Base-by-base conservation (phyloP, 75 land plant species). In the Gnetum montanum region DNA sequence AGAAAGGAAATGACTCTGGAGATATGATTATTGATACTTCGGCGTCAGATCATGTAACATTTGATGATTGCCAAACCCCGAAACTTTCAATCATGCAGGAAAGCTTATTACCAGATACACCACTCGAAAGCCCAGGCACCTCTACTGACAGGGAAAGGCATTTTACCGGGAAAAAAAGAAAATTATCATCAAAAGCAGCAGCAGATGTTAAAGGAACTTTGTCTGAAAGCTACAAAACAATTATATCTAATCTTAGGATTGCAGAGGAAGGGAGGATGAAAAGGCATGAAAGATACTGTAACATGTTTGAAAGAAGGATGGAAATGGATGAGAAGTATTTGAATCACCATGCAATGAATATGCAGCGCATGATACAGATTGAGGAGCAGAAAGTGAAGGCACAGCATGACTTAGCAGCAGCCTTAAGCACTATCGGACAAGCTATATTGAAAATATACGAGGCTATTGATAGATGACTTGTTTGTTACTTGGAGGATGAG, bases 321-420 rank as follows among this genome's bases (percentile, higher is more conserved):
- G 55, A 52, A 36, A 52, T 52, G 55, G 55, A 52, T 52, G 55
- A 52, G 29, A 52, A 52, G 33, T 52, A 52, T 52, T 25, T 52
- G 16, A 52, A 52, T 24, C 55, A 52, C 31, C 55, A 52, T 52
- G 55, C 55, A 31, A 52, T 52, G 55, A 52, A 52, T 52, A 36
- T 52, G 55, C 55, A 52, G 33, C 55, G 36, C 12, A 52, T 52
- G 36, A 52, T 52, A 34, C 30, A 52, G 30, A 36, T 52, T 31
- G 55, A 52, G 24, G 55, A 52, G 55, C 54, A 51, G 54, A 51
- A 51, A 35, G 54, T 51, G 16, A 51, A 51, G 20, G 54, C 54
- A 51, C 54, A 51, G 20, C 35, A 8, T 33, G 54, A 51, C 35
- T 51, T 51, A 24, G 54, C 33, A 12, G 30, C 35, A 20, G 54